A percentile compares a stretch with the other conserved stretches of the same genome.
These are phyloP conservation scores for Senna siamea DNA, from an alignment of 306 rosid genomes.

Conservation along the genomic window DNA sequence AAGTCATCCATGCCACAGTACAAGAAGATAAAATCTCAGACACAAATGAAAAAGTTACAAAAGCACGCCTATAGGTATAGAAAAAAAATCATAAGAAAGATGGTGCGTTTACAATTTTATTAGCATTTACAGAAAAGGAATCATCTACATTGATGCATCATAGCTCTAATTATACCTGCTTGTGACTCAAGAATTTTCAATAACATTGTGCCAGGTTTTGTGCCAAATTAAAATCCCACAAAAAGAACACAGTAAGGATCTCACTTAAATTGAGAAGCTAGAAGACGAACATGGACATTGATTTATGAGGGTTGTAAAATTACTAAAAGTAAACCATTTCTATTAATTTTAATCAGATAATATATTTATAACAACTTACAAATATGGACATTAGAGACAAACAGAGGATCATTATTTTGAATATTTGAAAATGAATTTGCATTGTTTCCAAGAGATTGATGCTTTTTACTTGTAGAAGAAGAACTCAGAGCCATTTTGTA, in stretches of 20 bases:
- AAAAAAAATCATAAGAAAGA: conserved; percentile 2
- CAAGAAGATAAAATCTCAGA: conserved; percentile 62
- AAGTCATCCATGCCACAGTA: conserved; percentile 72
- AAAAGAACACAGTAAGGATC: conserved; percentile 66
- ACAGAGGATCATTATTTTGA: conserved; percentile 60
- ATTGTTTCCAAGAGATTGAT: conserved; percentile 47
- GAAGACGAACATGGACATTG: no score
- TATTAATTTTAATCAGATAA: no score
- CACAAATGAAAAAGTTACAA: conserved; percentile 57
- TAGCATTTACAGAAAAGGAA: neutral
- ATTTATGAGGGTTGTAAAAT: no score
- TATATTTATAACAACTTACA: no score
- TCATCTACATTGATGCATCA: neutral
- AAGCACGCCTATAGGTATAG: conserved; percentile 52
- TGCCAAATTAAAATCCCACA: conserved; percentile 70
- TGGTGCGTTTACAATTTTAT: neutral
- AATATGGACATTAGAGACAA: no score
- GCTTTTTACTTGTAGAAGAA: conserved; percentile 47
- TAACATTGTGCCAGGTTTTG: conserved; percentile 60
- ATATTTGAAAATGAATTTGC: conserved; percentile 54
- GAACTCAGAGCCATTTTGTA: conserved; percentile 41
- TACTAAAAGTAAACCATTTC: no score
- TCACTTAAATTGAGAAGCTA: conserved; percentile 56
- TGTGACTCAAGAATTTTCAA: conserved; percentile 52
- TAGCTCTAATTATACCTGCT: conserved; percentile 44